phyloP scores from a whole-genome alignment of 1,284 basidiomycete species.

The Agroathelia rolfsii region DNA sequence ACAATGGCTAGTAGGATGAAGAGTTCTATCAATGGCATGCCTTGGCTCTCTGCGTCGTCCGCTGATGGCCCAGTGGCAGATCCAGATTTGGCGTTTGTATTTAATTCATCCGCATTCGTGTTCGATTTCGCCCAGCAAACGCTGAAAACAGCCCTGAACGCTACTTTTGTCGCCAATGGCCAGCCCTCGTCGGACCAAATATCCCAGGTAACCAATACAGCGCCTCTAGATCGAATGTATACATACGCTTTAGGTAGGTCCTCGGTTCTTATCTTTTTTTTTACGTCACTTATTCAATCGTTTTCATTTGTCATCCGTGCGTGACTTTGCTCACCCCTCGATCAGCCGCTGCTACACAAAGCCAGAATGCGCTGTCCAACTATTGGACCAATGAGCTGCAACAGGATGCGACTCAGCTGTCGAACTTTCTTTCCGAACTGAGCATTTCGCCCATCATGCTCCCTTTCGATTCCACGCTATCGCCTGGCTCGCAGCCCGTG shows the following conservation, averaged over 20 bases:
- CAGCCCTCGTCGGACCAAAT: conserved; percentile 38
- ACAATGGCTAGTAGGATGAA: conserved; percentile 29
- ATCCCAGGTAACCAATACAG: conserved; percentile 27
- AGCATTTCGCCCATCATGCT: conserved; percentile 40
- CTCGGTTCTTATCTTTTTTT: conserved; percentile 1
- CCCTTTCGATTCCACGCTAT: conserved; percentile 46
- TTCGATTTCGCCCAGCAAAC: conserved; percentile 53
- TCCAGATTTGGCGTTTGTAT: conserved; percentile 26
- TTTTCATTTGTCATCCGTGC: conserved; percentile 8
- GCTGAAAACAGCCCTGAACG: conserved; percentile 29
- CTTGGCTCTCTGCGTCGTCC: conserved; percentile 32
- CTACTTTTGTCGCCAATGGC: conserved; percentile 36
- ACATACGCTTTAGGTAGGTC: conserved; percentile 44
- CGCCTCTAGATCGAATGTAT: conserved; percentile 50
- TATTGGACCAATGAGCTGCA: conserved; percentile 50
- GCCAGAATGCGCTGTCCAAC: conserved; percentile 31
- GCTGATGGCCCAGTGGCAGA: conserved; percentile 31
- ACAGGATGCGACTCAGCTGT: conserved; percentile 32
- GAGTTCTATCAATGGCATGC: conserved; percentile 33
- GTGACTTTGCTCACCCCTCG: conserved; percentile 9
- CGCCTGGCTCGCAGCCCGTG: conserved; percentile 21
- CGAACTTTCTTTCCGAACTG: conserved; percentile 35
- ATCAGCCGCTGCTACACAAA: conserved; percentile 51
- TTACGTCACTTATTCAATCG: conserved; percentile 5
- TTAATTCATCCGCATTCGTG: conserved; percentile 35